Conservation (phyloP, 306 rosid genomes). For the Prunus dulcis region DNA sequence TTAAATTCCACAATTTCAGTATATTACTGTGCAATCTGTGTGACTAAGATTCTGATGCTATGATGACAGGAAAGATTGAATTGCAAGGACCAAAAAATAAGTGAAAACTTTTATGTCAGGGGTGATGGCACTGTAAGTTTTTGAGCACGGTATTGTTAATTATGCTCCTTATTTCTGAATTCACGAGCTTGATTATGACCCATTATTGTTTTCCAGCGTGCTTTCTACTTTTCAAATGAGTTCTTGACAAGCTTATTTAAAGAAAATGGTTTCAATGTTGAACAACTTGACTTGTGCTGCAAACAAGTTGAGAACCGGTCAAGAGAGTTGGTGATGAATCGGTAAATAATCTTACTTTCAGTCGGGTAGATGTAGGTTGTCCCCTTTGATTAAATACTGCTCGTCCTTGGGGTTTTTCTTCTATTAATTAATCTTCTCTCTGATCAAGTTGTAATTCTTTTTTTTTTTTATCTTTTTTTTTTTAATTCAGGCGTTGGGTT, state of each 20-base stretch:
- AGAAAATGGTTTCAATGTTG: slow-evolving; percentile 75
- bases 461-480: slow-evolving; percentile 13
- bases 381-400: not conserved
- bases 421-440: not conserved
- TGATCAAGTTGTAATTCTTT: slow-evolving; percentile 4
- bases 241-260: slow-evolving; percentile 70
- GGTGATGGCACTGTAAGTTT: slow-evolving; percentile 94
- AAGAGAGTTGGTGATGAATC: slow-evolving; percentile 78
- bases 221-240: slow-evolving; percentile 86
- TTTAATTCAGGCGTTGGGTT: slow-evolving; percentile 67
- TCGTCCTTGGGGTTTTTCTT: not conserved
- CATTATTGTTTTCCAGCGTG: slow-evolving; percentile 58
- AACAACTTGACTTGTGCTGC: slow-evolving; percentile 69
- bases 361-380: not conserved
- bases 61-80: slow-evolving; percentile 70
- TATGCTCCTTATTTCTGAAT: slow-evolving; percentile 21
- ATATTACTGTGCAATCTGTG: not conserved
- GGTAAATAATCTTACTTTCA: slow-evolving; percentile 42
- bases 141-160: slow-evolving; percentile 10
- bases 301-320: slow-evolving; percentile 96
- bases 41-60: not conserved
- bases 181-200: not conserved
- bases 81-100: slow-evolving; percentile 82
- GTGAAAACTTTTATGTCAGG: slow-evolving; percentile 86
- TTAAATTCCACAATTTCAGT: not conserved